Conservation (phyloP, 2,329 filamentous ascomycete genomes). For the Thermoascus crustaceus region DNA sequence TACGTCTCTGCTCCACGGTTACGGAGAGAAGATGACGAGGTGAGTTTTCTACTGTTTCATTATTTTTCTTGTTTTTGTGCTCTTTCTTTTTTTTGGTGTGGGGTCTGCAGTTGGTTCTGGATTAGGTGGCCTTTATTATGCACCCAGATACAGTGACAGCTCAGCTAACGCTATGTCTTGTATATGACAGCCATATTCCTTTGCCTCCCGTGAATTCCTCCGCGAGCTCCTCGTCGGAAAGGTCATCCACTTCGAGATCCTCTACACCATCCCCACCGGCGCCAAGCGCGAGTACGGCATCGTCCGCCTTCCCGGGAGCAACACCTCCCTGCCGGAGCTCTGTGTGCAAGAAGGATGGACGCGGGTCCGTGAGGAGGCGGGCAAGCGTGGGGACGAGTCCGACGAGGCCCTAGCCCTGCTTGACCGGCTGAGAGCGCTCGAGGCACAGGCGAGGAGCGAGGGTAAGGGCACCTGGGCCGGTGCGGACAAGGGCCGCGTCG, state of each 20-base stretch:
- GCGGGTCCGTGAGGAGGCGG: slow-evolving; percentile 89
- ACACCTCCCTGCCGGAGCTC: slow-evolving; percentile 74
- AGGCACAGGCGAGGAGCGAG: slow-evolving; percentile 68
- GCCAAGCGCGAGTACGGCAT: slow-evolving; percentile 80
- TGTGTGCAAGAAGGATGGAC: slow-evolving; percentile 83
- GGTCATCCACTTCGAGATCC: slow-evolving; percentile 70
- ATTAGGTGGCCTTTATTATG: slow-evolving; percentile 13
- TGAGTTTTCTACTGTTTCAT: slow-evolving; percentile 23
- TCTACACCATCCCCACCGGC: slow-evolving; percentile 77
- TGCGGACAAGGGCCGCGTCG: slow-evolving; percentile 55
- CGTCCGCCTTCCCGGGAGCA: slow-evolving; percentile 57
- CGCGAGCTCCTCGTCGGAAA: slow-evolving; percentile 80
- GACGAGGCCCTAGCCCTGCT: slow-evolving; percentile 64
- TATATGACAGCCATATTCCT: slow-evolving; percentile 60
- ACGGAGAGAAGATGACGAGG: slow-evolving; percentile 81
- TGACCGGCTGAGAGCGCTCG: slow-evolving; percentile 67
- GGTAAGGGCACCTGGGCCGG: slow-evolving; percentile 74
- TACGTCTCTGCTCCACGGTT: slow-evolving; percentile 85
- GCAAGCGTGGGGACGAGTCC: slow-evolving; percentile 72
- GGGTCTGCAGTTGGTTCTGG: not conserved
- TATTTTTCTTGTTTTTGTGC: slow-evolving; percentile 4
- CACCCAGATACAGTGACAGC: too few species aligned
- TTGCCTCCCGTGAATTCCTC: slow-evolving; percentile 89
- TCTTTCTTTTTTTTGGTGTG: slow-evolving; percentile 4
- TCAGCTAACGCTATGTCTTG: too few species aligned